Conservation (phyloP, 2,329 filamentous ascomycete species). For the Aspergillus arachidicola region DNA sequence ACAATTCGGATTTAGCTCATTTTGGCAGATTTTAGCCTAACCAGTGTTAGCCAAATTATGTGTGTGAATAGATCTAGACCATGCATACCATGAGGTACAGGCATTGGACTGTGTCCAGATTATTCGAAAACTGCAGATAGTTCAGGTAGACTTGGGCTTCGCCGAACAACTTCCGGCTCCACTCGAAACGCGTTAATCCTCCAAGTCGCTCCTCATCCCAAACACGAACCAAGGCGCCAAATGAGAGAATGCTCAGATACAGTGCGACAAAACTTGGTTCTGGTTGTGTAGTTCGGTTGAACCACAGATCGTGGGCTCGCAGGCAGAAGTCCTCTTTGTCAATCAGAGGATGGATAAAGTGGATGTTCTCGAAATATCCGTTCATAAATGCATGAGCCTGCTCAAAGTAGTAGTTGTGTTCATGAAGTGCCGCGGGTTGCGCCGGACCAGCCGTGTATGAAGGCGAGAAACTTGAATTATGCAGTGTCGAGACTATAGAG, state of each 20-base stretch:
- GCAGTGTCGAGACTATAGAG: conserved; percentile 49
- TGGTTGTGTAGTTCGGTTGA: conserved; percentile 32
- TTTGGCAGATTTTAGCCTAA: conserved; percentile 53
- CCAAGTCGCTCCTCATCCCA: conserved; percentile 48
- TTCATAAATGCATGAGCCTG: conserved; percentile 51
- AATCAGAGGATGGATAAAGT: conserved; percentile 53
- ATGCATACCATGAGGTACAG: conserved; percentile 48
- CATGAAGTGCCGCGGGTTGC: conserved; percentile 24
- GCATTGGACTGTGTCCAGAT: conserved; percentile 53
- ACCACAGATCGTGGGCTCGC: conserved; percentile 50
- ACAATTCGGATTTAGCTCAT: conserved; percentile 53
- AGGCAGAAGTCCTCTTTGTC: conserved; percentile 49
- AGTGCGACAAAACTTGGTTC: conserved; percentile 50
- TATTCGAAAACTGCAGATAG: conserved; percentile 46
- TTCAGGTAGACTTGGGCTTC: conserved; percentile 45
- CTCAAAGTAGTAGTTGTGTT: conserved; percentile 45
- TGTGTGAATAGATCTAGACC: too few species aligned
- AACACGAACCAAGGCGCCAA: conserved; percentile 50
- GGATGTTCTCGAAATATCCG: conserved; percentile 53
- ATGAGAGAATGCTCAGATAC: conserved; percentile 51
- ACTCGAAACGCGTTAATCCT: conserved; percentile 49
- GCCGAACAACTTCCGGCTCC: conserved; percentile 51
- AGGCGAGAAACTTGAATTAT: conserved; percentile 50
- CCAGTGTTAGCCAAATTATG: not conserved
- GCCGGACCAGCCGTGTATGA: conserved; percentile 24